Conservation (phyloP, 2,329 filamentous ascomycete genomes). For the Talaromyces funiculosus region DNA sequence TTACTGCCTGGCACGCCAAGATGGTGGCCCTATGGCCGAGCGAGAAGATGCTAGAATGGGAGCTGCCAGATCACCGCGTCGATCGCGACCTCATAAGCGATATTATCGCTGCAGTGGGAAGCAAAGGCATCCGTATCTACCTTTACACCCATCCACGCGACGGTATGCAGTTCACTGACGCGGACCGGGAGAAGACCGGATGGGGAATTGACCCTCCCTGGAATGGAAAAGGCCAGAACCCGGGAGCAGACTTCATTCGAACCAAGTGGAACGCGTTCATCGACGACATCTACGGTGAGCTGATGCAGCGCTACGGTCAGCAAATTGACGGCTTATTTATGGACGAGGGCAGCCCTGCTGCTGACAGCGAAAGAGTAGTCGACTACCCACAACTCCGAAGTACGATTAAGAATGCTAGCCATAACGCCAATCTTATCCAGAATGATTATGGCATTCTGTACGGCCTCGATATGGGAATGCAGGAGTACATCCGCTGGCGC, state of each 20-base stretch:
- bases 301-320: slow-evolving; percentile 6
- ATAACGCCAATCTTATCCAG: slow-evolving; percentile 1
- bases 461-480: slow-evolving; percentile 6
- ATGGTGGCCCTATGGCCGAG: slow-evolving; percentile 4
- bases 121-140: neutral
- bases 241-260: slow-evolving; percentile 1
- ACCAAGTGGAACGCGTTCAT: slow-evolving; percentile 4
- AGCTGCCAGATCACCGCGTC: neutral
- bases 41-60: slow-evolving; percentile 6
- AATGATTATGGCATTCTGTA: slow-evolving; percentile 5
- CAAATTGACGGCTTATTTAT: neutral
- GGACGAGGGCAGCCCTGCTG: neutral
- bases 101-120: neutral
- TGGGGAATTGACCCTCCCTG: neutral
- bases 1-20: slow-evolving; percentile 3
- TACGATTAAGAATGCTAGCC: neutral
- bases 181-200: neutral
- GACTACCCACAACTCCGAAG: neutral
- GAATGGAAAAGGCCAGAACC: neutral
- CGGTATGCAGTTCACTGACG: neutral
- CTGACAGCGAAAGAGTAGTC: slow-evolving; percentile 5
- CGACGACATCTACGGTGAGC: neutral
- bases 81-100: slow-evolving; percentile 2
- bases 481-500: neutral
- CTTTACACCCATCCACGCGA: slow-evolving; percentile 8